Evolutionary conservation across 306 rosid species (phyloP).

Genomic region (Gleditsia sinensis): DNA sequence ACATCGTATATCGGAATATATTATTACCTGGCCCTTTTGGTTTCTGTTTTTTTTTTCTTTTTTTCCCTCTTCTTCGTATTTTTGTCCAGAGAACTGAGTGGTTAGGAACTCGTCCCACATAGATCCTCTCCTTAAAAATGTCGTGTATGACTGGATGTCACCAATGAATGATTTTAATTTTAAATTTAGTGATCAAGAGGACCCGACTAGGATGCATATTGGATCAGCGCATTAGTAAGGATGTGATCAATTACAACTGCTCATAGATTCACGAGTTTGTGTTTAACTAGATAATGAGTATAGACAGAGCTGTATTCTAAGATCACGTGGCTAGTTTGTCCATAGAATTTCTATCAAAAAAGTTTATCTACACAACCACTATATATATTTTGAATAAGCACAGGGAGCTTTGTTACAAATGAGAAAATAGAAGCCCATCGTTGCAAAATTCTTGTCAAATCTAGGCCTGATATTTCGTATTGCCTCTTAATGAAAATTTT

Average conservation of each 20-base stretch:
- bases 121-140: slow-evolving; percentile 27
- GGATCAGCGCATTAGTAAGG: neutral
- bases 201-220: neutral
- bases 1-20: neutral
- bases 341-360: too few relatives aligned
- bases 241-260: neutral
- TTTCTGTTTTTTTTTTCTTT: too few relatives aligned
- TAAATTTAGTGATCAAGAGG: slow-evolving; percentile 12
- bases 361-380: too few relatives aligned
- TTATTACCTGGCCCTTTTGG: neutral
- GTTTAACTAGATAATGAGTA: neutral
- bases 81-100: neutral
- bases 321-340: neutral
- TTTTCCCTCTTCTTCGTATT: neutral
- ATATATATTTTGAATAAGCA: neutral
- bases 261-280: neutral
- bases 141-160: neutral
- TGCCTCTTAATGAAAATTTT: too few relatives aligned
- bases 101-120: neutral
- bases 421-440: neutral
- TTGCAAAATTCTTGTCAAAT: neutral
- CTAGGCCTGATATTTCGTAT: neutral
- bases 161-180: slow-evolving; percentile 22
- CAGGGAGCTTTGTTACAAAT: too few relatives aligned
- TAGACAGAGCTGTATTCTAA: neutral